Conservation (phyloP, 2,329 filamentous ascomycete species). For the Talaromyces sp. region DNA sequence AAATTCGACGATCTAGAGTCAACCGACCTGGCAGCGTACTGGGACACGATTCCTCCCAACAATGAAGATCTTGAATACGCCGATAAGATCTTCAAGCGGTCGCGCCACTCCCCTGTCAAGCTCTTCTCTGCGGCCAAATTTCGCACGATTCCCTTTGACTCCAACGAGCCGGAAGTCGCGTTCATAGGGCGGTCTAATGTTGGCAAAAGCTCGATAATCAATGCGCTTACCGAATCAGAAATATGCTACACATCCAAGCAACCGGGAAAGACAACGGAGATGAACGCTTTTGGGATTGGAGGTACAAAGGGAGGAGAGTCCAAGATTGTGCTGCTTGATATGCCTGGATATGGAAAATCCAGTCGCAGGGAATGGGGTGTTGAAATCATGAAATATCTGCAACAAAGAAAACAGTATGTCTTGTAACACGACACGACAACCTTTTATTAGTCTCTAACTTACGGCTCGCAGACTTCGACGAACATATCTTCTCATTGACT, state of each 20-base stretch:
- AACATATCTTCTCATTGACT: slow-evolving; percentile 62
- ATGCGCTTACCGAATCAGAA: slow-evolving; percentile 53
- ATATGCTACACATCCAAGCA: slow-evolving; percentile 55
- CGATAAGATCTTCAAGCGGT: slow-evolving; percentile 41
- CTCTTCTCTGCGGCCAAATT: slow-evolving; percentile 60
- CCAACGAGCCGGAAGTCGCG: slow-evolving; percentile 55
- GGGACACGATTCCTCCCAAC: slow-evolving; percentile 47
- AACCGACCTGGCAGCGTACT: slow-evolving; percentile 42
- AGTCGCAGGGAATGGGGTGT: slow-evolving; percentile 59
- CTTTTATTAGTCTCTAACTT: neutral
- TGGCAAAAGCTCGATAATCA: slow-evolving; percentile 64
- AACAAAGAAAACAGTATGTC: slow-evolving; percentile 54
- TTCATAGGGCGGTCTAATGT: slow-evolving; percentile 69
- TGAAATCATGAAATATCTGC: slow-evolving; percentile 66
- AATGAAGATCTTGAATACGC: slow-evolving; percentile 42
- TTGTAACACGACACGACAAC: neutral
- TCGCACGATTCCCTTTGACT: slow-evolving; percentile 52
- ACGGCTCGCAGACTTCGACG: slow-evolving; percentile 45
- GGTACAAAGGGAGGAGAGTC: slow-evolving; percentile 39
- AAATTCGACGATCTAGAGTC: slow-evolving; percentile 27
- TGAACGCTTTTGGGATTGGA: slow-evolving; percentile 64
- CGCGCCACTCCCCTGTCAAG: slow-evolving; percentile 48
- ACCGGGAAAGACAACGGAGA: slow-evolving; percentile 58
- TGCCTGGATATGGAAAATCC: slow-evolving; percentile 66
- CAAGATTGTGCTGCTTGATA: slow-evolving; percentile 61